These are phyloP conservation scores for Alternaria metachromatica DNA, from an alignment of 2,329 filamentous ascomycete species.

Conservation along the genomic window DNA sequence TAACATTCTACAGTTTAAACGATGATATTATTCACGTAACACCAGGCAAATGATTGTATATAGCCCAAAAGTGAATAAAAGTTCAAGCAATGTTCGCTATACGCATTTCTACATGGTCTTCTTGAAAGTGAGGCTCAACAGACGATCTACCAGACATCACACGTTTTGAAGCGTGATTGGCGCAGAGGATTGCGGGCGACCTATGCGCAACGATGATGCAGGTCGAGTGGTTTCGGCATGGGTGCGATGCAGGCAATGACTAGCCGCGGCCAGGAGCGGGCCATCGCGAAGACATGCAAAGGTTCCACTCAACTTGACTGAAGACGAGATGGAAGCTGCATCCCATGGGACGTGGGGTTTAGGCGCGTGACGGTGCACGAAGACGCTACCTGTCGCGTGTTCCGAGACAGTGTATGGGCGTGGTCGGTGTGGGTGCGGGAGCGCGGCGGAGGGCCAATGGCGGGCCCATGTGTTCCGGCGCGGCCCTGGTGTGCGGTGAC, in stretches of 20 bases:
- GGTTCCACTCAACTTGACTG: background rate
- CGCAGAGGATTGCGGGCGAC: background rate
- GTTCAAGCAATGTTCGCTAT: background rate
- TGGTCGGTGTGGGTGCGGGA: background rate
- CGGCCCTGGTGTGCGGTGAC: slow-evolving; percentile 3
- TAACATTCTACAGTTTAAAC: slow-evolving; percentile 36
- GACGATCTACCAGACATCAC: background rate
- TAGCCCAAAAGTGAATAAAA: background rate
- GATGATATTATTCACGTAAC: background rate
- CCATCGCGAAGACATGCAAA: background rate
- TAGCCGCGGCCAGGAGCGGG: slow-evolving; percentile 1
- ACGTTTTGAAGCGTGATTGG: slow-evolving; percentile 20
- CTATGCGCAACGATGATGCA: slow-evolving; percentile 8
- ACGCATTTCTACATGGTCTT: background rate
- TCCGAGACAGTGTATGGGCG: background rate
- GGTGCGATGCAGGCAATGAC: slow-evolving; percentile 7
- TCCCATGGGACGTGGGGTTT: background rate
- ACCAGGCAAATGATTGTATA: background rate
- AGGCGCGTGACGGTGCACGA: background rate
- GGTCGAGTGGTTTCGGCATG: slow-evolving; percentile 5
- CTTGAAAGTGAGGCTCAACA: background rate
- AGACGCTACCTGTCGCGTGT: background rate
- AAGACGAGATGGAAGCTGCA: background rate
- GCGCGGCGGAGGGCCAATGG: slow-evolving; percentile 11
- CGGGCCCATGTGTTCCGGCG: slow-evolving; percentile 6